Conservation (phyloP, 768 basidiomycete species). For the Trametes coccinea region DNA sequence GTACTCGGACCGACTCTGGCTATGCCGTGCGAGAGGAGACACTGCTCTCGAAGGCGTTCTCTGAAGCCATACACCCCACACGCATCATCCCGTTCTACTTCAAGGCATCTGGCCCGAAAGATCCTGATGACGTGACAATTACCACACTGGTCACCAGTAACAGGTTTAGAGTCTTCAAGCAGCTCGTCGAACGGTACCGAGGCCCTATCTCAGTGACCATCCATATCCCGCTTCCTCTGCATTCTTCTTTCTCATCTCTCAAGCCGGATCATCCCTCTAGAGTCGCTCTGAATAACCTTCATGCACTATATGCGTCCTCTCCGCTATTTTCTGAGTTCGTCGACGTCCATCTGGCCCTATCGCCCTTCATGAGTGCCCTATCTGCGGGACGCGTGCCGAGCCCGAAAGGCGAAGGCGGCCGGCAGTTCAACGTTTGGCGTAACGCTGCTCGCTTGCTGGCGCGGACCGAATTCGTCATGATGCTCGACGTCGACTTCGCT, state of each 20-base stretch:
- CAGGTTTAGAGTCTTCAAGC: conserved; percentile 69
- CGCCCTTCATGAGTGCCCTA: conserved; percentile 47
- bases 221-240: conserved; percentile 59
- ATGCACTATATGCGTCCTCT: conserved; percentile 65
- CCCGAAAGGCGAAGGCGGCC: conserved; percentile 41
- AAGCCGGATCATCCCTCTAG: conserved; percentile 30
- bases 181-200: conserved; percentile 75
- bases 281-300: conserved; percentile 59
- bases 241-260: conserved; percentile 39
- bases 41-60: conserved; percentile 69
- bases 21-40: conserved; percentile 45
- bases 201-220: conserved; percentile 86
- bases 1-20: background rate
- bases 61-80: conserved; percentile 68
- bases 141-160: conserved; percentile 84
- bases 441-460: conserved; percentile 85
- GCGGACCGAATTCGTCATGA: conserved; percentile 82
- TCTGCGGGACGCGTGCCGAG: conserved; percentile 5
- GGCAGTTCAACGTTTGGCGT: conserved; percentile 90
- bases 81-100: conserved; percentile 83
- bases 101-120: conserved; percentile 56
- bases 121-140: conserved; percentile 74
- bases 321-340: conserved; percentile 67
- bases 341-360: conserved; percentile 85
- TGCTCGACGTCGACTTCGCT: conserved; percentile 90